Percentiles rank a stretch among this genome's conserved stretches.
Conservation (phyloP, 257 asterid species). For the Solanum etuberosum region DNA sequence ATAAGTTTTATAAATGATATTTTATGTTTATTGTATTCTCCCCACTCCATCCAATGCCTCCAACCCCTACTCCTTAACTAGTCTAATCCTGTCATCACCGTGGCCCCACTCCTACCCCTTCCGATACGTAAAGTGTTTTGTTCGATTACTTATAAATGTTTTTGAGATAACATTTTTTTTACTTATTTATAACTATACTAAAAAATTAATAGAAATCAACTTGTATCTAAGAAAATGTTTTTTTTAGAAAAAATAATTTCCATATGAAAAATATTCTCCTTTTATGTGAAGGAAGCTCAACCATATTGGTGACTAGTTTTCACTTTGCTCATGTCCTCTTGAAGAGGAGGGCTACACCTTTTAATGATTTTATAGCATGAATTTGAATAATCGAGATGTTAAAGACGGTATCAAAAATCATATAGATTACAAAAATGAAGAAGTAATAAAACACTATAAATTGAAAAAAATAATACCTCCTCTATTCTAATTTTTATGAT, state of each 20-base stretch:
- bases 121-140: too few relatives aligned
- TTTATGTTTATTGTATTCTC: not conserved
- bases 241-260: too few relatives aligned
- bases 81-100: not conserved
- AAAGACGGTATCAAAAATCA: not conserved
- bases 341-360: not conserved
- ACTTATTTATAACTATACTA: too few relatives aligned
- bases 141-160: too few relatives aligned
- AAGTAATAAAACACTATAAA: too few relatives aligned
- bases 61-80: not conserved
- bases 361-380: not conserved
- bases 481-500: not conserved
- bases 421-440: not conserved
- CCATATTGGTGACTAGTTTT: not conserved
- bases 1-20: too few relatives aligned
- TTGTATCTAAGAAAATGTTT: too few relatives aligned
- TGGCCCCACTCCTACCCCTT: not conserved
- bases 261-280: too few relatives aligned
- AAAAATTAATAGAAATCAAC: too few relatives aligned
- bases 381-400: too few relatives aligned
- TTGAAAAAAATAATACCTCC: not conserved
- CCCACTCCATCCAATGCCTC: not conserved
- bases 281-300: not conserved
- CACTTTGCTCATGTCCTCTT: not conserved
- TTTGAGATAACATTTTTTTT: too few relatives aligned